phyloP scores from a whole-genome alignment of 805 yeast genomes.

The Candida boleticola region DNA sequence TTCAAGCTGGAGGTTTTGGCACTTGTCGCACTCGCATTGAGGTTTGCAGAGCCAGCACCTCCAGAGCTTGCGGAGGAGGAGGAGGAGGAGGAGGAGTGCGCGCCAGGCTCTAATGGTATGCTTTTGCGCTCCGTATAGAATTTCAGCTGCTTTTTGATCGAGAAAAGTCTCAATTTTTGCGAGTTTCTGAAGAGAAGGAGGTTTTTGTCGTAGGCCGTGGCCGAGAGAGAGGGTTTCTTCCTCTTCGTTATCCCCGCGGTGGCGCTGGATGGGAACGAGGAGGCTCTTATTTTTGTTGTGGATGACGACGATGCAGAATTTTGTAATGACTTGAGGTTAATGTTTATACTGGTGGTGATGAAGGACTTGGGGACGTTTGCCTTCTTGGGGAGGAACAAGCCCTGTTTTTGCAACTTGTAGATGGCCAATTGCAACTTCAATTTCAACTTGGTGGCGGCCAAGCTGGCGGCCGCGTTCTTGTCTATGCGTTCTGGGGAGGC shows the following conservation, averaged over 20 bases:
- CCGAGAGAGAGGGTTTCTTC: conserved; percentile 18
- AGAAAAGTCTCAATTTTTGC: conserved; percentile 32
- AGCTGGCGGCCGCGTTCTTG: conserved; percentile 32
- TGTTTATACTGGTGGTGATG: neutral
- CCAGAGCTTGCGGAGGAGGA: neutral
- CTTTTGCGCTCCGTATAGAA: conserved; percentile 18
- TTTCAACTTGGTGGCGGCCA: conserved; percentile 44
- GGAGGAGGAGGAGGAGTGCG: neutral
- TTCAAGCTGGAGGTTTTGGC: neutral
- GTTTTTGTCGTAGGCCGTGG: conserved; percentile 10
- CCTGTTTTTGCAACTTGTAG: conserved; percentile 29
- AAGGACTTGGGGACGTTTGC: neutral
- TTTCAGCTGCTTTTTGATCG: conserved; percentile 36
- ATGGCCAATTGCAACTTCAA: conserved; percentile 42
- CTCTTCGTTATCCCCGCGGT: conserved; percentile 6
- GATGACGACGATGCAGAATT: conserved; percentile 11
- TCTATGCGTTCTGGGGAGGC: conserved; percentile 7
- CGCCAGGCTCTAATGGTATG: conserved; percentile 2
- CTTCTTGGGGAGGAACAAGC: neutral
- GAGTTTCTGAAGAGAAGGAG: conserved; percentile 1
- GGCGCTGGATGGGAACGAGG: conserved; percentile 5
- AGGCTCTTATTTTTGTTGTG: conserved; percentile 11
- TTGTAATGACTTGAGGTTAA: conserved; percentile 1
- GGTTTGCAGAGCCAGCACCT: neutral
- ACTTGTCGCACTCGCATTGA: neutral